Evolutionary conservation across 2,329 filamentous ascomycete genomes (phyloP), one percentile per base, ranked within the genome.

Genomic region (Nemania sp.): DNA sequence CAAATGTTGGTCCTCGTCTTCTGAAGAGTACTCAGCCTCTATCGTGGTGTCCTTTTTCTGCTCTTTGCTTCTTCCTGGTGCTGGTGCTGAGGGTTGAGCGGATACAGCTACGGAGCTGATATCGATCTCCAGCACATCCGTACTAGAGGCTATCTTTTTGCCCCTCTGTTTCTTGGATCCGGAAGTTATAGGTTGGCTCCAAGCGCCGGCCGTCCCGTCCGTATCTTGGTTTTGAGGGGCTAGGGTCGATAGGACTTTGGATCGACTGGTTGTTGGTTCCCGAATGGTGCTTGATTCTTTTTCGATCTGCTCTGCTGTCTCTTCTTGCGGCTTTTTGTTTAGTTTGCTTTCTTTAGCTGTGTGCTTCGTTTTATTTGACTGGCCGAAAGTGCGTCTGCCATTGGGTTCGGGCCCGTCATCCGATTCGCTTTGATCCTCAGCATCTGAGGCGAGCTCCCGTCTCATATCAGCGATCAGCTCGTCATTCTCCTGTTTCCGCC

Each of bases 401-500:
- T 89, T 78, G 61, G 89, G 80, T 13, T 76, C 80, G 3, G 78
- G 76, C 49, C 83, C 81, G 35, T 85, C 84, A 45, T 81, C 79
- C 5, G 78, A 78, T 18, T 77, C 76, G 1, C 80, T 81, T 7
- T 79, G 79, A 34, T 78, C 76, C 66, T 80, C 80, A n/a, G 78
- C 78, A 18, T 85, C 81, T 5, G 86, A 88, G 29, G 88, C 87
- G 43, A 97, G 80, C 49, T 94, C 90, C 57, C 86, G 85, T 50
- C 88, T 83, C 50, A 97, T 85, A 67, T 87, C 81, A 43, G 81
- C 82, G 12, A 91, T 78, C 58, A 91, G 85, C 57, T 90, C 89
- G 68, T 97, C 91, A 67, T 98, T 97, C 59, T 87, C 84, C 64
- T 89, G 86, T 74, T 89, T 92, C 69, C 87, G 87, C 39, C 87